Evolutionary conservation across 768 basidiomycete genomes (phyloP).

Genomic region (Pleurotus cornucopiae): DNA sequence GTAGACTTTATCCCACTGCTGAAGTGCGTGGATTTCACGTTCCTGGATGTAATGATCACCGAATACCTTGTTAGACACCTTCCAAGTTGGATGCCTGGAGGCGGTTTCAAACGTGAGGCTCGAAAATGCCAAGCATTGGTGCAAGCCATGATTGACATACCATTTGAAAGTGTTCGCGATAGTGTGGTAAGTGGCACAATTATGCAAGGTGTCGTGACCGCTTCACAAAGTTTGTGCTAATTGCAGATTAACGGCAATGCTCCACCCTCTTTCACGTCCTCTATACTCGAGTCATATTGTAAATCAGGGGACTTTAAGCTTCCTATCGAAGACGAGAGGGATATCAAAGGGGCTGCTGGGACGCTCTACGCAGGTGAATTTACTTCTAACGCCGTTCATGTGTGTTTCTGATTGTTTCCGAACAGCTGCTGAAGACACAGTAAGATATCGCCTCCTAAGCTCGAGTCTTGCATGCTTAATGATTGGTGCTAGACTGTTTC

Average conservation of each 20-base stretch:
- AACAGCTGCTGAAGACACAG: slow-evolving; percentile 37
- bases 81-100: slow-evolving; percentile 46
- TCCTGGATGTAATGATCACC: neutral
- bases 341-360: slow-evolving; percentile 54
- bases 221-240: neutral
- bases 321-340: slow-evolving; percentile 40
- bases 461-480: neutral
- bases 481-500: slow-evolving; percentile 40
- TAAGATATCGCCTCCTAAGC: slow-evolving; percentile 14
- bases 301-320: slow-evolving; percentile 27
- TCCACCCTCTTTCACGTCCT: slow-evolving; percentile 40
- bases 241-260: slow-evolving; percentile 37
- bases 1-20: slow-evolving; percentile 47
- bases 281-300: slow-evolving; percentile 35
- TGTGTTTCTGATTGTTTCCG: neutral
- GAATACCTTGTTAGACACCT: slow-evolving; percentile 29
- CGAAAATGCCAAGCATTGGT: slow-evolving; percentile 38
- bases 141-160: slow-evolving; percentile 43
- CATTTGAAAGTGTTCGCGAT: slow-evolving; percentile 24
- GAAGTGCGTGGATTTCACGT: slow-evolving; percentile 22
- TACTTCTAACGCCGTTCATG: neutral
- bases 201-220: neutral
- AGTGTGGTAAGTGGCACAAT: neutral
- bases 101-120: slow-evolving; percentile 42
- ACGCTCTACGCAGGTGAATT: slow-evolving; percentile 44